phyloP scores from a whole-genome alignment of 305 asterid species.

The Rubia balearica region DNA sequence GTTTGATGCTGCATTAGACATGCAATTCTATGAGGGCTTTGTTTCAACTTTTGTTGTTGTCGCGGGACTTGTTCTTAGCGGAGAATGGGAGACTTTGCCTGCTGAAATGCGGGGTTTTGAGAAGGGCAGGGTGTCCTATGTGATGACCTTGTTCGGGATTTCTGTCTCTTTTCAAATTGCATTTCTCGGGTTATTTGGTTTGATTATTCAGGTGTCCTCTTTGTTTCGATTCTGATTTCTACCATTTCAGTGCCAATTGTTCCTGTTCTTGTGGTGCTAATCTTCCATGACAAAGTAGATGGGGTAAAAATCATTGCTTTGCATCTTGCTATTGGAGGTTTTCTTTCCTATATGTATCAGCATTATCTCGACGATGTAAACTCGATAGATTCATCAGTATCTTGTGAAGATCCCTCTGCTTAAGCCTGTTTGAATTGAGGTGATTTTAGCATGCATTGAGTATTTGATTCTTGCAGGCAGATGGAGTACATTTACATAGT shows the following conservation, averaged over 20 bases:
- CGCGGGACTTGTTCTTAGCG: conserved; percentile 27
- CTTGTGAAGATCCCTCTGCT: neutral
- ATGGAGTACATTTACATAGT: too few relatives aligned
- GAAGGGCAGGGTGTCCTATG: conserved; percentile 23
- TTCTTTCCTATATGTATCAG: conserved; percentile 26
- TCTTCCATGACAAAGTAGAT: conserved; percentile 29
- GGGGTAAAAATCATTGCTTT: conserved; percentile 29
- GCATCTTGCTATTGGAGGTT: conserved; percentile 34
- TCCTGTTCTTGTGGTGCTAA: conserved; percentile 31
- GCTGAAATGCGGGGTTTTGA: conserved; percentile 20
- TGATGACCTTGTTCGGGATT: conserved; percentile 28
- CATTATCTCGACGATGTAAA: conserved; percentile 24
- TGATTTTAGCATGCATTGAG: neutral
- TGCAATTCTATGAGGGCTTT: conserved; percentile 18
- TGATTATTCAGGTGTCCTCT: conserved; percentile 31
- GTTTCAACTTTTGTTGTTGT: conserved; percentile 22
- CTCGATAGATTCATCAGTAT: neutral
- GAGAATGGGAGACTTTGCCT: conserved; percentile 20
- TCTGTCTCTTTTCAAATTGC: conserved; percentile 26
- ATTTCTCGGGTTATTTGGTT: conserved; percentile 23
- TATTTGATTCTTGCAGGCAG: too few relatives aligned
- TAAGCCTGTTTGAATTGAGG: neutral
- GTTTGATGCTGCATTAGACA: conserved; percentile 17
- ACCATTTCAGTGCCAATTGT: conserved; percentile 21
- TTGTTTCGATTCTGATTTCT: conserved; percentile 29